phyloP scores from a whole-genome alignment of 2,329 filamentous ascomycete genomes.

The Coniella vitis region DNA sequence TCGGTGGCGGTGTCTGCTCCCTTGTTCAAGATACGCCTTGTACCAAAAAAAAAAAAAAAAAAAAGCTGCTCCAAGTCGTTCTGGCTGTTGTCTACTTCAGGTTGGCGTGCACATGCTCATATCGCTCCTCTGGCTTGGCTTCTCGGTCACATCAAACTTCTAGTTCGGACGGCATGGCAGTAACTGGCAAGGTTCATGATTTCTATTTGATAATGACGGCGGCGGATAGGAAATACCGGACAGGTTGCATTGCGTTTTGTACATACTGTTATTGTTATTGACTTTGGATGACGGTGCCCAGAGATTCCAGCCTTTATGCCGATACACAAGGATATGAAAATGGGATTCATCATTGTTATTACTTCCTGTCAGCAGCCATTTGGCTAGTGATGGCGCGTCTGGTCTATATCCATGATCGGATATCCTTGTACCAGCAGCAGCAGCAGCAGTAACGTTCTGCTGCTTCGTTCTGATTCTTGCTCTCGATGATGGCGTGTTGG shows the following conservation, averaged over 20 bases:
- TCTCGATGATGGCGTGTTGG: too few species aligned
- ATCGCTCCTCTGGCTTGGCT: constrained; percentile 14
- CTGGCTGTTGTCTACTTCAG: constrained; percentile 6
- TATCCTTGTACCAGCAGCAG: too few species aligned
- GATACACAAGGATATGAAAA: constrained; percentile 16
- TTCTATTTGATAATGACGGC: constrained; percentile 12
- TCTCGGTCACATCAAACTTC: constrained; percentile 7
- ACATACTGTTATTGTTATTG: constrained; percentile 14
- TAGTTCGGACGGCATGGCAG: constrained; percentile 13
- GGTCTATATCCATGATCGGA: too few species aligned
- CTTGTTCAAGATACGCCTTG: neutral
- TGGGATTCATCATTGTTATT: constrained; percentile 7
- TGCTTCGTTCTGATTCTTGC: too few species aligned
- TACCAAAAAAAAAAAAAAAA: too few species aligned
- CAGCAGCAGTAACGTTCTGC: too few species aligned
- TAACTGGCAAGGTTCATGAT: constrained; percentile 8
- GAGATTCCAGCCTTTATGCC: constrained; percentile 8
- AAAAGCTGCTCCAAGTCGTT: constrained; percentile 11
- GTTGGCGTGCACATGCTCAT: constrained; percentile 4
- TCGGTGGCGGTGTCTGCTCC: neutral
- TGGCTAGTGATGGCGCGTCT: neutral
- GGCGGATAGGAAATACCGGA: constrained; percentile 4
- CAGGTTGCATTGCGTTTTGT: constrained; percentile 14
- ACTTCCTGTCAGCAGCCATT: neutral
- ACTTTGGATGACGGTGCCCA: constrained; percentile 8